phyloP scores from a whole-genome alignment of 192 early-diverging fungal species.

The Paraglomus occultum region DNA sequence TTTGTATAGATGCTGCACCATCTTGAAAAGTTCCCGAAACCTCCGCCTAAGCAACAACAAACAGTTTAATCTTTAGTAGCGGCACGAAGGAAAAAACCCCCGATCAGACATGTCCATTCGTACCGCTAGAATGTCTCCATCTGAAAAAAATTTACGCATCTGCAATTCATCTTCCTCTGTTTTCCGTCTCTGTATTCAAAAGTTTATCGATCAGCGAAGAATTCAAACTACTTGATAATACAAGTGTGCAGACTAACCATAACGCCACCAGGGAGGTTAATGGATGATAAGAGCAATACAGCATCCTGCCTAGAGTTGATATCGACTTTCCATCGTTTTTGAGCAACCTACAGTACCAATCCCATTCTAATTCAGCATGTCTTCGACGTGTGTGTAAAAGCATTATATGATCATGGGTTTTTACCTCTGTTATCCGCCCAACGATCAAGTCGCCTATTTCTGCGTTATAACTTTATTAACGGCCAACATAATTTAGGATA shows the following conservation, averaged over 20 bases:
- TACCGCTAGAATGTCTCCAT: slow-evolving; percentile 92
- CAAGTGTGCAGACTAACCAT: slow-evolving; percentile 52
- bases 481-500: not conserved
- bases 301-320: slow-evolving; percentile 87
- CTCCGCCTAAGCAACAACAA: slow-evolving; percentile 54
- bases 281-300: slow-evolving; percentile 80
- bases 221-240: too few species aligned
- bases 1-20: slow-evolving; percentile 86
- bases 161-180: slow-evolving; percentile 95
- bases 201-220: too few species aligned
- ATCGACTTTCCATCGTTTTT: slow-evolving; percentile 95
- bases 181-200: slow-evolving; percentile 71
- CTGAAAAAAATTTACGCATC: slow-evolving; percentile 93
- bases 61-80: not conserved
- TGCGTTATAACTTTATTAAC: slow-evolving; percentile 61
- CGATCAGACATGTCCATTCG: not conserved
- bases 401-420: not conserved
- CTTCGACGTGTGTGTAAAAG: not conserved
- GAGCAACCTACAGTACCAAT: slow-evolving; percentile 52
- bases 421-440: slow-evolving; percentile 86
- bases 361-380: not conserved
- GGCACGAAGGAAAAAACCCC: not conserved
- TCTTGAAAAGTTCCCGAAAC: slow-evolving; percentile 84
- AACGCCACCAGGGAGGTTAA: slow-evolving; percentile 94
- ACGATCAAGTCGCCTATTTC: slow-evolving; percentile 98